These are phyloP conservation scores for Medicago lupulina DNA, from an alignment of 306 rosid species.

Conservation along the genomic window DNA sequence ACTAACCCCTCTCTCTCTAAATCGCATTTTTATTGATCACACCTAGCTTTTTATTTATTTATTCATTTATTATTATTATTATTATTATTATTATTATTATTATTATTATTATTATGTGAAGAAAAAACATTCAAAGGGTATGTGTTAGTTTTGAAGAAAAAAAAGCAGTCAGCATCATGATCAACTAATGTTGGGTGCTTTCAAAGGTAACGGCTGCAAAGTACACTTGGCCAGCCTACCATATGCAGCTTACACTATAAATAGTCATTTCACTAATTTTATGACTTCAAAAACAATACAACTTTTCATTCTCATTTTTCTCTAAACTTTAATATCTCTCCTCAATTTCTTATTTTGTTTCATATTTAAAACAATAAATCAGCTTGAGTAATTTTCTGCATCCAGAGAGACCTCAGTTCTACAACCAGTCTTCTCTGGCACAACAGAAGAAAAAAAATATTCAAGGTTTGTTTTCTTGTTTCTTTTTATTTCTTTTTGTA, in stretches of 20 bases:
- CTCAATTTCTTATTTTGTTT: constrained; percentile 18
- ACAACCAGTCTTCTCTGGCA: neutral
- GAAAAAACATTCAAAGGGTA: neutral
- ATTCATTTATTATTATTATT: no score
- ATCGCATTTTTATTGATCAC: no score
- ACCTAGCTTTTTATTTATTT: no score
- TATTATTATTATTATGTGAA: no score
- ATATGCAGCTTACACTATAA: constrained; percentile 33
- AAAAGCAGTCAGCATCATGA: constrained; percentile 43
- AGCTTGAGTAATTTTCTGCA: neutral
- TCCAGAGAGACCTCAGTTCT: neutral
- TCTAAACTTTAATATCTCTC: constrained; percentile 6
- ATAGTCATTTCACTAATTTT: constrained; percentile 31
- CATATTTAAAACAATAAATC: neutral
- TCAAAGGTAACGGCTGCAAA: constrained; percentile 46
- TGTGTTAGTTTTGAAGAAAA: neutral
- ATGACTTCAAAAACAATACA: constrained; percentile 29
- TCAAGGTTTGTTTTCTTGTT: neutral
- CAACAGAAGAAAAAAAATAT: neutral
- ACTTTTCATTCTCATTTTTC: constrained; percentile 12
- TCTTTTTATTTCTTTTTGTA: neutral
- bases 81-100: no score
- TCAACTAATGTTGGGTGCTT: constrained; percentile 32
- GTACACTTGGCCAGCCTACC: constrained; percentile 31
- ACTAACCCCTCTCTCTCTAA: no score